phyloP scores from a whole-genome alignment of 495 filamentous ascomycete species.

The Podospora pseudopauciseta region DNA sequence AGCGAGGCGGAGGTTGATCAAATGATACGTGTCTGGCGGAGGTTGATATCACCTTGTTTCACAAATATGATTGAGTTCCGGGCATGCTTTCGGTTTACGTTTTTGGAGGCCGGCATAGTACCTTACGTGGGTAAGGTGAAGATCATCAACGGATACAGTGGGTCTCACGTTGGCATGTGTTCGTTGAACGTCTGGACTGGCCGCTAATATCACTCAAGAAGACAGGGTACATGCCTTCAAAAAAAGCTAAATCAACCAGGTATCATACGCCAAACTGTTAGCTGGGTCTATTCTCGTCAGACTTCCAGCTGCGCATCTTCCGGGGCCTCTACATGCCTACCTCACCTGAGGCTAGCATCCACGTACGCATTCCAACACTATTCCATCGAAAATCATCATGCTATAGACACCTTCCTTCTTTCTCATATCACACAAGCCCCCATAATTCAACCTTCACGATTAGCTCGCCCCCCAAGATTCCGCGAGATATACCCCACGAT shows the following conservation, averaged over 20 bases:
- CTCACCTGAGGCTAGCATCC: too few relatives aligned
- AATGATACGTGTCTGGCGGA: neutral
- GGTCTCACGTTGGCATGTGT: too few relatives aligned
- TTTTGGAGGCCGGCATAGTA: neutral
- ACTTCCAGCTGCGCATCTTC: too few relatives aligned
- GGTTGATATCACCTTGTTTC: neutral
- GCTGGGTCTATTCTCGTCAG: too few relatives aligned
- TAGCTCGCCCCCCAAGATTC: neutral
- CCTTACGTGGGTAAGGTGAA: neutral
- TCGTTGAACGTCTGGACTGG: too few relatives aligned
- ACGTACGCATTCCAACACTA: too few relatives aligned
- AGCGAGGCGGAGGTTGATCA: neutral
- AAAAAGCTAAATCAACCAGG: too few relatives aligned
- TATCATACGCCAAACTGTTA: too few relatives aligned
- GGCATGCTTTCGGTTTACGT: neutral
- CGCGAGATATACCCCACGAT: neutral
- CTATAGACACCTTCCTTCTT: neutral
- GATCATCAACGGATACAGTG: neutral
- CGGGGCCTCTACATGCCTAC: too few relatives aligned
- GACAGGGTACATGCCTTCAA: too few relatives aligned
- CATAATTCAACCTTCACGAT: neutral
- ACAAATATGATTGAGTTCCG: neutral
- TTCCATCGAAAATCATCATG: too few relatives aligned
- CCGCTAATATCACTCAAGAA: too few relatives aligned
- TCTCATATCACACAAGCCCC: neutral